Evolutionary conservation across 441 rosid species (phyloP).

Genomic region (Gossypium schwendimanii): DNA sequence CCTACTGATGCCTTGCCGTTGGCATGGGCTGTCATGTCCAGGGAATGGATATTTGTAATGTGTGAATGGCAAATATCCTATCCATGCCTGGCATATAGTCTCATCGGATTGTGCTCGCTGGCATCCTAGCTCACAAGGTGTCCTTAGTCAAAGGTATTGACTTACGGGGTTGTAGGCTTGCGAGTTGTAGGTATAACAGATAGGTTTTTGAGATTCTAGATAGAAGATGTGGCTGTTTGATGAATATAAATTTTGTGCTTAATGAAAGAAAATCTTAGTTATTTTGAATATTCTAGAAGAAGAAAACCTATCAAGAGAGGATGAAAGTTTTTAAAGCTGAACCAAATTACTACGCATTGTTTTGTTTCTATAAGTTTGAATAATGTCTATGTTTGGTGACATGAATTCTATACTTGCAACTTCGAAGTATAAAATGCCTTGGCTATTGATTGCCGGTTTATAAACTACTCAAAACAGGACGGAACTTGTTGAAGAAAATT

Average conservation of each 20-base stretch:
- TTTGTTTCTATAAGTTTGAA: not conserved
- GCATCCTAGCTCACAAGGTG: too few relatives aligned
- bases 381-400: not conserved
- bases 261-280: conserved; percentile 1
- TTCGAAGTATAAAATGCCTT: not conserved
- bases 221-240: not conserved
- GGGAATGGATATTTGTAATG: too few relatives aligned
- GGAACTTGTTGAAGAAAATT: not conserved
- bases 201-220: not conserved
- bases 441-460: not conserved
- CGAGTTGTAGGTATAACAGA: too few relatives aligned
- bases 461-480: not conserved
- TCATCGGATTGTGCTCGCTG: too few relatives aligned
- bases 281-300: not conserved
- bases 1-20: too few relatives aligned
- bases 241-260: not conserved
- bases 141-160: too few relatives aligned
- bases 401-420: not conserved
- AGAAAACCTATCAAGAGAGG: not conserved
- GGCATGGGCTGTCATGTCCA: too few relatives aligned
- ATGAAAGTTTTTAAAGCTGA: not conserved
- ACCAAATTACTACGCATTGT: not conserved
- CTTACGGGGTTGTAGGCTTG: too few relatives aligned
- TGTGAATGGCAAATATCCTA: too few relatives aligned
- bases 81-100: too few relatives aligned